Base-by-base conservation (phyloP, 371 early-diverging fungal species). In the Mortierella sp. region DNA sequence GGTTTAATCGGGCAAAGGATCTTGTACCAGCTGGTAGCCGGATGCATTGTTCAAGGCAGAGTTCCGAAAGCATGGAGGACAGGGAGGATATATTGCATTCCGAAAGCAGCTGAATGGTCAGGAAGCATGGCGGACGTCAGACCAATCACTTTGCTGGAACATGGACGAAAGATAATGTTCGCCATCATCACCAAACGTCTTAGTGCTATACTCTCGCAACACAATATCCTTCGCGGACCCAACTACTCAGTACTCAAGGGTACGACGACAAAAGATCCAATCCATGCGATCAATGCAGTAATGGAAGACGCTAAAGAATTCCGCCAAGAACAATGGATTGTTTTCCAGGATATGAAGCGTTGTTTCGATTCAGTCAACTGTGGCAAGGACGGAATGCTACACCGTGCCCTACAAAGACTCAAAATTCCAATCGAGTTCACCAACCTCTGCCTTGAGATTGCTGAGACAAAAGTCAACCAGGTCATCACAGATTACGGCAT, bases 331-430 rank as follows among this genome's bases (percentile, higher is more conserved):
- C 50, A 37, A 5, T 70, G 70, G 70, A 39, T 59, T 4, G 44
- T 63, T 0, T 63, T 63, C 31, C 64, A 70, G 21, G 64, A 70
- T 30, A 70, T 70, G 70, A 27, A 31, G 7, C 58, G 70, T 0
- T 70, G 60, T 26, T 70, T 58, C n/a, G 70, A 63, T 42, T 63
- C 64, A 5, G 60, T 70, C 12, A 34, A n/a, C 24, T 70, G 70
- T 34, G 39, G 30, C 3, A 24, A 37, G 4, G 58, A 59, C 31
- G 60, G 64, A 0, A 70, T 70, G 70, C 39, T 70, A 0, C 17
- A 24, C 0, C 17, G 44, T 6, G 70, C 23, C 0, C 43, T 70
- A 1, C 1, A 28, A 0, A 17, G 60, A 1, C 30, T 70, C 17
- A 57, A 48, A 34, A 39, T 55, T 6, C 64, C 63, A 0, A 19